Evolutionary conservation across 2,329 filamentous ascomycete species (phyloP).

Genomic region (Penicillium sp.): DNA sequence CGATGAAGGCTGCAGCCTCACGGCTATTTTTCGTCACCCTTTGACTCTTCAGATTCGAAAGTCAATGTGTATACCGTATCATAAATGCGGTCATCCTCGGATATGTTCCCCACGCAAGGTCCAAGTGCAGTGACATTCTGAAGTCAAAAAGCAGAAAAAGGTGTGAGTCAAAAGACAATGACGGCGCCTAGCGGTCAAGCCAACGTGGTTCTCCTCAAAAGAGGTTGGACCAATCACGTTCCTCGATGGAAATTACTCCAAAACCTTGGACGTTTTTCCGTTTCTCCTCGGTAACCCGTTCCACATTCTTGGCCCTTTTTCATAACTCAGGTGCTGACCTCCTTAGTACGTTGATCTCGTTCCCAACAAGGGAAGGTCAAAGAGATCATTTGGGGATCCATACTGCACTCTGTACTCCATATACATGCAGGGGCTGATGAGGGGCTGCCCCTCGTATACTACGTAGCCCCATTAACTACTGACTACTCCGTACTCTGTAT

Average conservation of each 20-base stretch:
- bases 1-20: constrained; percentile 4
- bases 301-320: constrained; percentile 1
- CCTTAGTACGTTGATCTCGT: constrained; percentile 5
- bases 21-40: constrained; percentile 3
- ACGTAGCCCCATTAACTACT: not conserved
- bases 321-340: constrained; percentile 3
- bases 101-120: constrained; percentile 15
- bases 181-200: constrained; percentile 3
- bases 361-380: not conserved
- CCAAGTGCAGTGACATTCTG: constrained; percentile 11
- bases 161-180: not conserved
- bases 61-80: not conserved
- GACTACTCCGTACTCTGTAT: too few species aligned
- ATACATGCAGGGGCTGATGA: constrained; percentile 16
- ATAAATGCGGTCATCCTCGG: constrained; percentile 10
- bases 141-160: not conserved
- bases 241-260: not conserved
- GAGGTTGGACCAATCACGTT: constrained; percentile 5
- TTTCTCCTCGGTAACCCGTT: constrained; percentile 3
- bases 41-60: not conserved
- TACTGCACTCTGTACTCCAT: not conserved
- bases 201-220: constrained; percentile 2
- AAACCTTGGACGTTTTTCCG: not conserved
- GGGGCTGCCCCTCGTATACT: constrained; percentile 3
- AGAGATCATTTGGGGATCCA: constrained; percentile 1